Evolutionary conservation across 2,329 filamentous ascomycete genomes (phyloP).

Genomic region (Erysiphe neolycopersici): DNA sequence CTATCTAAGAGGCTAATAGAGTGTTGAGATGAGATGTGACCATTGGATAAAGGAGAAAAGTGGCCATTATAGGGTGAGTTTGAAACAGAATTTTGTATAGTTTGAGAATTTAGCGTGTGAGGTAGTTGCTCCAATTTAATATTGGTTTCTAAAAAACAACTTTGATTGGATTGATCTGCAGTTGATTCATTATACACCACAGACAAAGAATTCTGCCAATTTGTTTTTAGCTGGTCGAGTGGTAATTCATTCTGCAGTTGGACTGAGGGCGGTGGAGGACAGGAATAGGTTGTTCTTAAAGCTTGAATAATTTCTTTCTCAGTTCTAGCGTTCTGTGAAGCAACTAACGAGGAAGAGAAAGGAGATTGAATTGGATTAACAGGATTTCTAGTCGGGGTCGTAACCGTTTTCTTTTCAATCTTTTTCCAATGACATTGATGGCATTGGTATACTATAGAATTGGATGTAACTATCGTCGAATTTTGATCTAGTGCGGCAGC

Average conservation of each 20-base stretch:
- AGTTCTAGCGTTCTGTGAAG: conserved; percentile 8
- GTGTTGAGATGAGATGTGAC: conserved; percentile 14
- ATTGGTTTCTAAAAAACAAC: conserved; percentile 8
- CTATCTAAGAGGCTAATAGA: conserved; percentile 4
- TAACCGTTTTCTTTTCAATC: conserved; percentile 11
- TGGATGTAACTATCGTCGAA: conserved; percentile 1
- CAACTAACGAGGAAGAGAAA: background rate
- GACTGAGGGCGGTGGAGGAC: conserved; percentile 2
- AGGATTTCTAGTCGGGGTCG: conserved; percentile 5
- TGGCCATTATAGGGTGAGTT: conserved; percentile 19
- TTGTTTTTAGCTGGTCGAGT: conserved; percentile 16
- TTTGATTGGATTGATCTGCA: conserved; percentile 23
- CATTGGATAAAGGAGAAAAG: conserved; percentile 17
- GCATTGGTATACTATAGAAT: conserved; percentile 33
- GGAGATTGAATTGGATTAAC: background rate
- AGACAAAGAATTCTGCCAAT: conserved; percentile 25
- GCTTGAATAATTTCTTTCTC: conserved; percentile 8
- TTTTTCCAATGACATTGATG: conserved; percentile 42
- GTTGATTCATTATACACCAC: conserved; percentile 19
- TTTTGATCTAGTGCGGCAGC: conserved; percentile 13
- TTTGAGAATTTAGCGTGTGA: conserved; percentile 4
- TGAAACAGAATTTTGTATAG: conserved; percentile 10
- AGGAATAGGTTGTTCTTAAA: conserved; percentile 3
- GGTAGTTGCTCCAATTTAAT: conserved; percentile 9
- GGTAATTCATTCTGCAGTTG: conserved; percentile 10